Conservation (phyloP, 805 yeast genomes). For the Spencermartinsiella europaea region DNA sequence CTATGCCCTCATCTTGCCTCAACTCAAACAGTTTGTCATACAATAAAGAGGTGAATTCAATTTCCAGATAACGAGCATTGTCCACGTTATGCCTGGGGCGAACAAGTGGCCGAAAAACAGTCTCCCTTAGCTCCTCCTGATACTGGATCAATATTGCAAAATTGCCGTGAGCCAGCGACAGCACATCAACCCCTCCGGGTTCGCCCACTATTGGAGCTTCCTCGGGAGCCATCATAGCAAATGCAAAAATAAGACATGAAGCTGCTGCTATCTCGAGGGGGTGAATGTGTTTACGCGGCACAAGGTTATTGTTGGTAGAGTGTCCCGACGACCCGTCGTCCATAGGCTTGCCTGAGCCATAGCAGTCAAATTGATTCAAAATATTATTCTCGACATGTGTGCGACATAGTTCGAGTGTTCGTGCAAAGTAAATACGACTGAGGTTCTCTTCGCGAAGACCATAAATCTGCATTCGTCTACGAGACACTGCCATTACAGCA, state of each 20-base stretch:
- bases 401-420: not conserved
- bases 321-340: no score
- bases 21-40: not conserved
- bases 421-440: not conserved
- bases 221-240: not conserved
- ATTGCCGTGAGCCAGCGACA: not conserved
- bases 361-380: not conserved
- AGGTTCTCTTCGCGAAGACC: not conserved
- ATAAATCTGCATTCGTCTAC: not conserved
- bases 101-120: not conserved
- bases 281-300: not conserved
- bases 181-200: not conserved
- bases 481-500: constrained; percentile 2
- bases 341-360: not conserved
- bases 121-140: not conserved
- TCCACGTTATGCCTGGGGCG: not conserved
- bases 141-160: not conserved
- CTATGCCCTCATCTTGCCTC: not conserved
- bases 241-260: not conserved
- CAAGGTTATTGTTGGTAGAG: not conserved
- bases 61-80: not conserved
- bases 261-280: not conserved
- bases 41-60: constrained; percentile 1
- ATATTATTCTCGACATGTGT: not conserved
- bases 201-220: not conserved